phyloP scores from a whole-genome alignment of 768 basidiomycete species.

The Pholiota molesta region DNA sequence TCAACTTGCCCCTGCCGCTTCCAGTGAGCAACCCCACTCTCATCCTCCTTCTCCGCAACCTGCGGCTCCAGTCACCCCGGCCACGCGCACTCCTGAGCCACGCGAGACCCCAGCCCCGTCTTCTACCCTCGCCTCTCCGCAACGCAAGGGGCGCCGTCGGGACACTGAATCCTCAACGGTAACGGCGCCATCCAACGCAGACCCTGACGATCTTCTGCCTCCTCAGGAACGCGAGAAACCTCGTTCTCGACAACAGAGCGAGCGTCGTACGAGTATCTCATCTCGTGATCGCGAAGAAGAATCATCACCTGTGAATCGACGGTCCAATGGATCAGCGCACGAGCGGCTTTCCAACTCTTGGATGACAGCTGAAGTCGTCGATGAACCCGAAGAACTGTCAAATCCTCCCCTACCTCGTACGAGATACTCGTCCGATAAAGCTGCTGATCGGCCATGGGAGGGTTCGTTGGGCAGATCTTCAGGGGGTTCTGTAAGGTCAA shows the following conservation, averaged over 20 bases:
- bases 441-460: constrained; percentile 24
- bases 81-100: constrained; percentile 11
- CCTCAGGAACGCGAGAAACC: constrained; percentile 22
- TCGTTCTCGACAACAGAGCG: constrained; percentile 7
- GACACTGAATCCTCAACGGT: constrained; percentile 3
- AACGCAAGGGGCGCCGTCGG: constrained; percentile 5
- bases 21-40: constrained; percentile 12
- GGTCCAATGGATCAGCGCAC: constrained; percentile 1
- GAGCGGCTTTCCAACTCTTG: not conserved
- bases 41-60: constrained; percentile 5
- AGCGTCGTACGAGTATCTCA: not conserved
- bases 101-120: not conserved
- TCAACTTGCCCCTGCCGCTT: constrained; percentile 7
- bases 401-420: constrained; percentile 21
- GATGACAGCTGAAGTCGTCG: constrained; percentile 8
- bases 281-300: constrained; percentile 4
- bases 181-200: not conserved
- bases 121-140: not conserved
- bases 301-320: not conserved
- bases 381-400: constrained; percentile 26
- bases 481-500: constrained; percentile 31
- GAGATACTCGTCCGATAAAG: constrained; percentile 19
- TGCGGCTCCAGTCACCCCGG: not conserved
- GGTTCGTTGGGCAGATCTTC: constrained; percentile 23
- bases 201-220: constrained; percentile 6